These are phyloP conservation scores for Inga oerstediana DNA, from an alignment of 306 rosid genomes.

Conservation along the genomic window DNA sequence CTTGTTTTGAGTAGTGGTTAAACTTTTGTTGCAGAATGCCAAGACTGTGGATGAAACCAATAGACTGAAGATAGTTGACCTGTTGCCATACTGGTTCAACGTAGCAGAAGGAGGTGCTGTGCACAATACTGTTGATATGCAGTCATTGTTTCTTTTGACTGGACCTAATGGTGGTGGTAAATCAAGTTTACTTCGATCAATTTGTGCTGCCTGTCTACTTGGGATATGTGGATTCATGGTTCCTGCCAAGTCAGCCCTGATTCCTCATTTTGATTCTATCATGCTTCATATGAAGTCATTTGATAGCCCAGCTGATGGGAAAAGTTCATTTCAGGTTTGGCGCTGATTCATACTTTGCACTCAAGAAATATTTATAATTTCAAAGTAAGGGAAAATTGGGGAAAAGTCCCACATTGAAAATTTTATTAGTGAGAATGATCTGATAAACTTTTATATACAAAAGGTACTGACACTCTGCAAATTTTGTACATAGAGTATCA, in stretches of 20 bases:
- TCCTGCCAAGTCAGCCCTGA: conserved; percentile 83
- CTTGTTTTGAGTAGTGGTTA: conserved; percentile 20
- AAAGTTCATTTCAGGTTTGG: conserved; percentile 94
- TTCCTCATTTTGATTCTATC: conserved; percentile 85
- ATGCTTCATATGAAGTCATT: conserved; percentile 96
- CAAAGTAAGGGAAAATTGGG: neutral
- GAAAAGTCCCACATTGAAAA: too few species aligned
- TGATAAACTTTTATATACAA: too few species aligned
- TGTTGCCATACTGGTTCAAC: conserved; percentile 92
- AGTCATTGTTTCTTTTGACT: conserved; percentile 85
- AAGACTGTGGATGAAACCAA: conserved; percentile 40
- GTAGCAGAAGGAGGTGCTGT: conserved; percentile 80
- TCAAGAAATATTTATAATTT: conserved; percentile 18
- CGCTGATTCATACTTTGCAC: conserved; percentile 21
- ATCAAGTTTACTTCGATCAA: conserved; percentile 90
- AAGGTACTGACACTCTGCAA: too few species aligned
- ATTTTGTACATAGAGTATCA: too few species aligned
- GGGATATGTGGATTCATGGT: conserved; percentile 95
- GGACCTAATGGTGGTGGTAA: conserved; percentile 99
- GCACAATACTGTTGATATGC: conserved; percentile 83
- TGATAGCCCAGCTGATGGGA: conserved; percentile 97
- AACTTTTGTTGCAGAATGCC: conserved; percentile 52
- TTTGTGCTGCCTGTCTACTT: conserved; percentile 90
- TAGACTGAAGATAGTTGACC: conserved; percentile 75
- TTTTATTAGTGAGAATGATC: too few species aligned